These are phyloP conservation scores for Gloeostereum incarnatum DNA, from an alignment of 768 basidiomycete species.

Conservation along the genomic window DNA sequence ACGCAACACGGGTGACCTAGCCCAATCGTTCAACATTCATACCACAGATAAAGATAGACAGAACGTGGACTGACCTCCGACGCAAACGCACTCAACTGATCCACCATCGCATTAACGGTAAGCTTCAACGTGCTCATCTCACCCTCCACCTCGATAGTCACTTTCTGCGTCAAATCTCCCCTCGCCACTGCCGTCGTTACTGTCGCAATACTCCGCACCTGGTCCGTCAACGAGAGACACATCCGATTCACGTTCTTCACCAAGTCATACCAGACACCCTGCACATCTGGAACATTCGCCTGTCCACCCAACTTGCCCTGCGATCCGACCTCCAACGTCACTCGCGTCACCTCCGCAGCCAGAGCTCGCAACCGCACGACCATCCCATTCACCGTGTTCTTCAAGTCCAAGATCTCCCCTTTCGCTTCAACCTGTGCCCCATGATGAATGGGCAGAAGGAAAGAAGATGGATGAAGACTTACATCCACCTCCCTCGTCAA, in stretches of 20 bases:
- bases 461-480: too few relatives aligned
- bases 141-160: slow-evolving; percentile 60
- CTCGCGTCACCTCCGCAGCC: slow-evolving; percentile 76
- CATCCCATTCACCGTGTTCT: slow-evolving; percentile 55
- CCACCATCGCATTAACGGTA: slow-evolving; percentile 53
- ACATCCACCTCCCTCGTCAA: slow-evolving; percentile 86
- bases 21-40: slow-evolving; percentile 18
- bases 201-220: slow-evolving; percentile 62
- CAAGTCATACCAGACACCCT: slow-evolving; percentile 86
- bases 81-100: slow-evolving; percentile 74
- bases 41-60: not conserved
- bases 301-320: slow-evolving; percentile 88
- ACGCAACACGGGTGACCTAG: slow-evolving; percentile 4
- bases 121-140: slow-evolving; percentile 69
- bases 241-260: slow-evolving; percentile 76
- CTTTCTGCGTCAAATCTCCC: slow-evolving; percentile 62
- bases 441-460: too few relatives aligned
- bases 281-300: slow-evolving; percentile 80
- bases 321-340: slow-evolving; percentile 79
- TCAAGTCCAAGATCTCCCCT: slow-evolving; percentile 85
- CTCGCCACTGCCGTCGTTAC: slow-evolving; percentile 74
- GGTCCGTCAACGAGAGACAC: slow-evolving; percentile 73
- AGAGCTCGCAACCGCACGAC: slow-evolving; percentile 46
- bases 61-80: slow-evolving; percentile 51
- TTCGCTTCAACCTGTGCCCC: slow-evolving; percentile 85